phyloP scores from a whole-genome alignment of 2,329 filamentous ascomycete genomes.

The Herpomyces periplanetae region DNA sequence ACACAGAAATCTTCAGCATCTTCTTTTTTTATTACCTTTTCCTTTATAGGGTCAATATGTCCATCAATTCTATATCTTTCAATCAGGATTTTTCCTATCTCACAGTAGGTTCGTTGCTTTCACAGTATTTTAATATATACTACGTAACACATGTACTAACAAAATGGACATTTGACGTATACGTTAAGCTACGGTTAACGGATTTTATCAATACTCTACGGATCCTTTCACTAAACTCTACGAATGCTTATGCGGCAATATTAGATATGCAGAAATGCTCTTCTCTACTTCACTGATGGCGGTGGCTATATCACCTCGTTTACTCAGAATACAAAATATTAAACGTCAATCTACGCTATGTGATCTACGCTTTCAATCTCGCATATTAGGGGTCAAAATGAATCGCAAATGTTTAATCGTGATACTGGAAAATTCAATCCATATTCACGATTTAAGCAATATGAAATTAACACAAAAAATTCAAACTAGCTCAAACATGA shows the following conservation, averaged over 20 bases:
- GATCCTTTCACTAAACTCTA: slow-evolving; percentile 86
- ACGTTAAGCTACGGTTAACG: slow-evolving; percentile 36
- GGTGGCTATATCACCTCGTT: slow-evolving; percentile 55
- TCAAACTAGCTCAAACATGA: slow-evolving; percentile 65
- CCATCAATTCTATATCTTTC: slow-evolving; percentile 92
- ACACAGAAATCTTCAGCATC: no score
- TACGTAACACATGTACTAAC: slow-evolving; percentile 2
- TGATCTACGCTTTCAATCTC: slow-evolving; percentile 92
- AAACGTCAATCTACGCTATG: slow-evolving; percentile 70
- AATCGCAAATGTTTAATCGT: slow-evolving; percentile 82
- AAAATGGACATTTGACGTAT: neutral
- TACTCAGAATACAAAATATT: slow-evolving; percentile 84
- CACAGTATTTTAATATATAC: slow-evolving; percentile 1
- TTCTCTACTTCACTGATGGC: slow-evolving; percentile 92
- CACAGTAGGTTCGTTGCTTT: slow-evolving; percentile 35
- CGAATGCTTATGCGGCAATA: slow-evolving; percentile 71
- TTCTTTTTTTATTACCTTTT: no score
- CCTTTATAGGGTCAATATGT: slow-evolving; percentile 20
- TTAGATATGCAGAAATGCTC: slow-evolving; percentile 87
- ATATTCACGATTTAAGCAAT: slow-evolving; percentile 92
- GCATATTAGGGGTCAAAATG: slow-evolving; percentile 60
- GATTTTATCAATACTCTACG: slow-evolving; percentile 83
- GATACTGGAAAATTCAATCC: slow-evolving; percentile 76
- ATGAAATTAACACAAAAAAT: slow-evolving; percentile 85
- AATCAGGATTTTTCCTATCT: slow-evolving; percentile 96